These are phyloP conservation scores for Geotrichum aggregatum DNA, from an alignment of 1,139 yeast species.

Conservation along the genomic window DNA sequence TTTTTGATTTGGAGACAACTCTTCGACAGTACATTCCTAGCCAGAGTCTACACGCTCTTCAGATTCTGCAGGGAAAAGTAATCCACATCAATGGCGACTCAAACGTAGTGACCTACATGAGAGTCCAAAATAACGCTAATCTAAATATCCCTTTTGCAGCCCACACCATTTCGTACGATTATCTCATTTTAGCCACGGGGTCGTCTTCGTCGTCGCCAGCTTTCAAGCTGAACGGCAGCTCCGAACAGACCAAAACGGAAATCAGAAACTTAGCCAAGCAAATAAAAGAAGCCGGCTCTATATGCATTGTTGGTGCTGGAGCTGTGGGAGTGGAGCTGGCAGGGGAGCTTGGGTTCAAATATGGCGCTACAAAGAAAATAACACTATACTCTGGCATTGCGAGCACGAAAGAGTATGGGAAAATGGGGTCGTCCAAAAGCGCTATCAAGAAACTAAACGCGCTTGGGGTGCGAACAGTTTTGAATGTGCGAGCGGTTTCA, in stretches of 20 bases:
- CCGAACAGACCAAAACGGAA: slow-evolving; percentile 6
- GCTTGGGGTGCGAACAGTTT: slow-evolving; percentile 12
- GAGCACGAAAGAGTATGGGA: slow-evolving; percentile 9
- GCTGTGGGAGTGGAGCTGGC: slow-evolving; percentile 32
- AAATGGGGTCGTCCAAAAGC: slow-evolving; percentile 3
- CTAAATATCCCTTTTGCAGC: slow-evolving; percentile 1
- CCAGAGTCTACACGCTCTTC: slow-evolving; percentile 1
- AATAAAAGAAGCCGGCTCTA: slow-evolving; percentile 19
- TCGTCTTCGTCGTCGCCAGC: slow-evolving; percentile 18
- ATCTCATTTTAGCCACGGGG: slow-evolving; percentile 19
- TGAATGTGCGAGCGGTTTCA: slow-evolving; percentile 14
- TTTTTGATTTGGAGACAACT: slow-evolving; percentile 13
- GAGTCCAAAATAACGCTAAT: neutral
- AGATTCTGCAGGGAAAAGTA: slow-evolving; percentile 16
- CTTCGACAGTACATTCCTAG: slow-evolving; percentile 9
- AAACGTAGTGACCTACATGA: slow-evolving; percentile 12
- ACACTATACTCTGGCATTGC: slow-evolving; percentile 15
- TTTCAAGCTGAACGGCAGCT: slow-evolving; percentile 15
- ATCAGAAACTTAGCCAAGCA: slow-evolving; percentile 1
- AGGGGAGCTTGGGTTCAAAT: slow-evolving; percentile 27
- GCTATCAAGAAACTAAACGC: slow-evolving; percentile 12
- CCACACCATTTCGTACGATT: slow-evolving; percentile 11
- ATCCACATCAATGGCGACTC: slow-evolving; percentile 3
- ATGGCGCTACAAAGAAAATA: slow-evolving; percentile 23
- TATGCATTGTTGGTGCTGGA: slow-evolving; percentile 30